Base-by-base conservation (phyloP, 148 eudicot species). In the Rhododendron ferrugineum region DNA sequence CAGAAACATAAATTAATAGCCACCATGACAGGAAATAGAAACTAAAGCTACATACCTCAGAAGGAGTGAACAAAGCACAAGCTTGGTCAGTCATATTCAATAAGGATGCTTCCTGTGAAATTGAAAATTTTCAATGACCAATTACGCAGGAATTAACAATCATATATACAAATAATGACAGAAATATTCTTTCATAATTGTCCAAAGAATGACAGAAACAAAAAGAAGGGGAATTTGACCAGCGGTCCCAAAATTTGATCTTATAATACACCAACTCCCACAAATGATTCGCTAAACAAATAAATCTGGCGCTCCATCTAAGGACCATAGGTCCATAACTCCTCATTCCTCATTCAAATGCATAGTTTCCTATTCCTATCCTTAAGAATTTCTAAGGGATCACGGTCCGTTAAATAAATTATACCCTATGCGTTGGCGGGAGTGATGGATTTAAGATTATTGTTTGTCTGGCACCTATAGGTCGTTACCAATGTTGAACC, bases 41-140 rank as follows among this genome's bases (percentile, higher is more conserved):
- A 83, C 32, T 52, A 81, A 20, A 74, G 37, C 34, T 76, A 60
- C 84, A 56, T 87, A 95, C 99, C 98, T 97, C 96, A 52, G 92
- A 82, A 0, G 91, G 91, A 84, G 77, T 88, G 87, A 97, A 97
- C 79, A 97, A 91, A 76, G 90, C 92, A 89, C 99, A 97, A 80
- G 98, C 99, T 88, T 94, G 98, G 90, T 95, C 89, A 77, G 96
- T 92, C 80, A 88, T 90, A 91, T 93, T 93, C 87, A 97, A 88
- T 80, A 95, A 89, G 26, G 98, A 92, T 79, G 99, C 98, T 90
- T 97, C 98, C 99, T 97, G 90, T 81, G 70, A 85, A 84, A 68
- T 83, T 84, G 46, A 26, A 86, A 26, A n/a, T 44, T 70, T 15
- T 10, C 68, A 42, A 70, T 5, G 80, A 37, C 75, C 6, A 30